Base-by-base conservation (phyloP, 2,329 filamentous ascomycete species). In the Juglanconis oblonga region DNA sequence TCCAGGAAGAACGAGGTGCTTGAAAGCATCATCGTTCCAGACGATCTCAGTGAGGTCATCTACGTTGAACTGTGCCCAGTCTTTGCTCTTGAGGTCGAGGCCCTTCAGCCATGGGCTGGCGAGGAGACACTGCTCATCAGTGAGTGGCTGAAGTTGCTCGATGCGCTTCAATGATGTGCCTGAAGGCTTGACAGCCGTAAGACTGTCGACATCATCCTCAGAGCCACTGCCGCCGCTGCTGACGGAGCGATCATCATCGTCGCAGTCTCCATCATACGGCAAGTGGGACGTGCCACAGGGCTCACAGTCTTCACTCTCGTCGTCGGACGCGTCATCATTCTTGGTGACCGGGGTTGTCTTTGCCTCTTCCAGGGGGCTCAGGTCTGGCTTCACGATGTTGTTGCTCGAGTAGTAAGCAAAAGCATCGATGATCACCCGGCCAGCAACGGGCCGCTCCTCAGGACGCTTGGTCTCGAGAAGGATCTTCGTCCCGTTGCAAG, bases 21-120 rank as follows among this genome's bases (percentile, higher is more conserved):
- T 68, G 59, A 73, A 76, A 0, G 72, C 71, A 3, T 69, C 65
- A 51, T 73, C 71, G 52, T 75, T 74, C 73, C 74, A 77, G 2
- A 48, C 59, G 8, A 73, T 69, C 1, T 68, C 65, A 14, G 62
- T n/a, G 5, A 73, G 61, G 5, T 71, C 61, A 42, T 72, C 67
- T 3, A 72, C 59, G 14, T 59, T 60, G 29, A 72, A 67, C 3
- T 58, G 57, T 17, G 64, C 66, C 70, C 69, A 76, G 4, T 68
- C 61, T 65, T 76, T 77, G 10, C 65, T 62, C 61, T 73, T 74
- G 38, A 76, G 64, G 33, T 76, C 72, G 32, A 75, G 72, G 3
- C 71, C 72, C n/a, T 67, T 71, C 17, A 76, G 57, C 74, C 73
- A 76, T 0, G 75, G 74, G 0, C 66, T 71, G 1, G 72, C 63